Evolutionary conservation across 2,329 filamentous ascomycete species (phyloP), one percentile per base, ranked within the genome.

Genomic region (Aspergillus ibericus): DNA sequence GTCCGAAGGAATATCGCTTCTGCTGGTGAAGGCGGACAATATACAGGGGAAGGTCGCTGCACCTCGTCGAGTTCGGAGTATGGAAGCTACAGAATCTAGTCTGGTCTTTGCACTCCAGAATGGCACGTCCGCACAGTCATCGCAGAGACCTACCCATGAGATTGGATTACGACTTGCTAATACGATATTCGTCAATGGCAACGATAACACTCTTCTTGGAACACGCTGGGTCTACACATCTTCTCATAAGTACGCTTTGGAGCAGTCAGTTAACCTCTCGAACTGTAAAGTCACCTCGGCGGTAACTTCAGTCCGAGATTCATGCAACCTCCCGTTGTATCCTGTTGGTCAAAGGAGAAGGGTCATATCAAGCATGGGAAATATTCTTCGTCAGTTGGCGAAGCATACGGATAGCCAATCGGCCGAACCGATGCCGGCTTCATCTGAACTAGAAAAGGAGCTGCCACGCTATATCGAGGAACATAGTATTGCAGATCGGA

Each of bases 311-410:
- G 48, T 70, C 7, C 52, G 55, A 49, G 62, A 65, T n/a, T 59
- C 59, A 7, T 57, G 75, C 42, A 52, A 61, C 5, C 61, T 77
- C 34, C 75, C 76, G 5, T 62, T 78, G 22, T 58, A 72, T 42
- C 74, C 74, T 7, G 70, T 78, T 18, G 72, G 72, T 6, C 63
- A 70, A 55, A 70, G 75, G 49, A 70, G 75, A 49, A 72, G 64
- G 42, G 76, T 78, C 13, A 66, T 75, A 15, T 68, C 73, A 9
- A 74, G 76, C 56, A 77, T 78, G 76, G 76, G 76, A 10, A 78
- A 78, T 47, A 77, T 78, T 22, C 61, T 78, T 20, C 73, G 76
- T 20, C 74, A 77, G 40, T 53, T 78, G 36, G 67, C 73, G n/a
- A 74, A 73, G 61, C 70, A 70, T 8, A 60, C 64, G 4, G 70